Base-by-base conservation (phyloP, 805 yeast species). In the Metschnikowia kunwiensis region DNA sequence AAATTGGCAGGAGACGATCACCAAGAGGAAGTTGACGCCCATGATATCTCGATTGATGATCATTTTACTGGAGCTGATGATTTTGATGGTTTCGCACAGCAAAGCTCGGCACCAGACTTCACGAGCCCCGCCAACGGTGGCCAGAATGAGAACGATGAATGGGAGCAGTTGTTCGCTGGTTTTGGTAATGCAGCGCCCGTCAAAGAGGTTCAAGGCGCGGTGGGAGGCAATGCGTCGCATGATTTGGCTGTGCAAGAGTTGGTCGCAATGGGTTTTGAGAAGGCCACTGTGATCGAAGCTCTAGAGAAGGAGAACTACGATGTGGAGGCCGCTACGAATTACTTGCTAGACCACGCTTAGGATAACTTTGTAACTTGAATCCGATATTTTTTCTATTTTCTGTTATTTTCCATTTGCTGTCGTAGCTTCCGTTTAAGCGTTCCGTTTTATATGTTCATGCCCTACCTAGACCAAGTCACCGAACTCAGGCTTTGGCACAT, bases 121-220 rank as follows among this genome's bases (percentile, higher is more conserved):
- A 17, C 38, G 11, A 21, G 28, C 5, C 26, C 38, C 3, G 35
- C 42, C 5, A 24, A 27, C 1, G 38, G 31, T 7, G 37, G 43
- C 4, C 38, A 50, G 11, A 42, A 60, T 53, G 41, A 63, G 20
- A 74, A 70, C 35, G 95, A 86, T 52, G 97, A 88, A 58, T 88
- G 97, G 97, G 96, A 88, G 53, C 89, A 86, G 62, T 73, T 88
- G 17, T 88, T 88, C 65, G 91, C 94, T 3, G 95, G 94, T 0
- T 84, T 86, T 56, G 89, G 91, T 12, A 82, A 82, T 43, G 53
- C 55, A 4, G 40, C 42, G 7, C 38, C 49, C 5, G 30, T 18
- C 8, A 19, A 27, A 7, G 30, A 24, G n/a, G n/a, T n/a, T 25
- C 25, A 17, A 5, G 22, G 32, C 7, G 13, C 33, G 5, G 34